These are phyloP conservation scores for Talaromyces ruber DNA, from an alignment of 495 filamentous ascomycete species.

Conservation along the genomic window DNA sequence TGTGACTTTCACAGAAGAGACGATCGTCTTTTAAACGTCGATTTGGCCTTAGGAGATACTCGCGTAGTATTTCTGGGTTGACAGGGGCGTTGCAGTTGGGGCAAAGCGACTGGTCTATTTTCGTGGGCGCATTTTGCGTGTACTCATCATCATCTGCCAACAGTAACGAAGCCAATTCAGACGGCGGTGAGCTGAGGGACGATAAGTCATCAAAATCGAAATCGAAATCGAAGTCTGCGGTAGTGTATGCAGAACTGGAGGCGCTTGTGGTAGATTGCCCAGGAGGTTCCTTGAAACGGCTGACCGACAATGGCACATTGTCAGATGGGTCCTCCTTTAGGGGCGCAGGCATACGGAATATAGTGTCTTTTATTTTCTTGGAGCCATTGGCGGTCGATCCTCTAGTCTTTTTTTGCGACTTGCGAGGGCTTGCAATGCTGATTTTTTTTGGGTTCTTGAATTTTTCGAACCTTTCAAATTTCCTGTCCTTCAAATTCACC, in stretches of 20 bases:
- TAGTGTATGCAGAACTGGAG: conserved; percentile 16
- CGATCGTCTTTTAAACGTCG: conserved; percentile 54
- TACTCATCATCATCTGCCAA: conserved; percentile 1
- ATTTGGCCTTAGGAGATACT: conserved; percentile 34
- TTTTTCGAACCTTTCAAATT: neutral
- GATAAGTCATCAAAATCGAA: conserved; percentile 17
- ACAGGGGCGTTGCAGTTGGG: conserved; percentile 63
- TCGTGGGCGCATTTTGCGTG: neutral
- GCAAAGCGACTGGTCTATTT: conserved; percentile 30
- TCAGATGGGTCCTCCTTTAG: neutral
- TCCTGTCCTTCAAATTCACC: neutral
- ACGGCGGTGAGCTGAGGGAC: conserved; percentile 13
- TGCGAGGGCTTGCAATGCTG: neutral
- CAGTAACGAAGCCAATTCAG: conserved; percentile 7
- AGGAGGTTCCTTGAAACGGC: conserved; percentile 19
- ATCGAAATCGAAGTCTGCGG: conserved; percentile 11
- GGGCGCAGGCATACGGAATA: conserved; percentile 1
- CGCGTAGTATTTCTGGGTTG: conserved; percentile 38
- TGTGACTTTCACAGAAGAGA: conserved; percentile 67
- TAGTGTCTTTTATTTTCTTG: neutral
- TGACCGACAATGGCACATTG: neutral
- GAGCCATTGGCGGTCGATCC: neutral
- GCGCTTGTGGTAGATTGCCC: conserved; percentile 9
- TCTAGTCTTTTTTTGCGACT: neutral
- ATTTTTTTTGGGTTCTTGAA: neutral